Evolutionary conservation across 2,329 filamentous ascomycete species (phyloP), one percentile per base, ranked within the genome.

Genomic region (Diaporthe sp.): DNA sequence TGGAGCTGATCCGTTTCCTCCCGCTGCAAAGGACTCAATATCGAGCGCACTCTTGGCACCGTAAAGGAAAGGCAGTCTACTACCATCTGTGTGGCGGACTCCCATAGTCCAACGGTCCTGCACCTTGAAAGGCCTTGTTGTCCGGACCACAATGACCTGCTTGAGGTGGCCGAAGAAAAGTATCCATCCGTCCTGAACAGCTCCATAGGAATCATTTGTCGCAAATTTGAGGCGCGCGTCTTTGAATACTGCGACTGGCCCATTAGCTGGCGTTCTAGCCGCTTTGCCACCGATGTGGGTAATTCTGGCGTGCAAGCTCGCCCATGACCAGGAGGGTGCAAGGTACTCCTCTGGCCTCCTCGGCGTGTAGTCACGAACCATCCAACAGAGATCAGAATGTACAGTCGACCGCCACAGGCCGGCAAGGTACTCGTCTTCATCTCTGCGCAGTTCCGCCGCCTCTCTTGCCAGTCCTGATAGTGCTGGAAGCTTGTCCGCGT

Each of bases 241-340:
- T 38, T 38, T 60, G 55, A 60, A 40, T 22, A 4, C 9, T 25
- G 22, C 55, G 33, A 5, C 55, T 10, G 33, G 55, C 19, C 55
- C 15, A 10, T n/a, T 38, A 58, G 1, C 55, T 9, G 33, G 13
- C 4, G n/a, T n/a, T n/a, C n/a, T n/a, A n/a, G n/a, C n/a, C n/a
- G n/a, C n/a, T n/a, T n/a, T 13, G 7, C 0, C 4, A n/a, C n/a
- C n/a, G n/a, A n/a, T n/a, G n/a, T 35, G 22, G 55, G 0, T 19
- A 9, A 54, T 35, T 7, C 25, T 22, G 19, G 30, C 66, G n/a
- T 40, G 6, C 9, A 54, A 15, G 19, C 45, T 52, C 28, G 30
- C 66, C 66, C 66, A 69, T 19, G 66, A 69, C 66, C 47, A 69
- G 5, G 47, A 69, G 1, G 66, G 66, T 25, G 66, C 66, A 35